These are phyloP conservation scores for Sclerotinia nivalis DNA, from an alignment of 2,329 filamentous ascomycete species.

Conservation along the genomic window DNA sequence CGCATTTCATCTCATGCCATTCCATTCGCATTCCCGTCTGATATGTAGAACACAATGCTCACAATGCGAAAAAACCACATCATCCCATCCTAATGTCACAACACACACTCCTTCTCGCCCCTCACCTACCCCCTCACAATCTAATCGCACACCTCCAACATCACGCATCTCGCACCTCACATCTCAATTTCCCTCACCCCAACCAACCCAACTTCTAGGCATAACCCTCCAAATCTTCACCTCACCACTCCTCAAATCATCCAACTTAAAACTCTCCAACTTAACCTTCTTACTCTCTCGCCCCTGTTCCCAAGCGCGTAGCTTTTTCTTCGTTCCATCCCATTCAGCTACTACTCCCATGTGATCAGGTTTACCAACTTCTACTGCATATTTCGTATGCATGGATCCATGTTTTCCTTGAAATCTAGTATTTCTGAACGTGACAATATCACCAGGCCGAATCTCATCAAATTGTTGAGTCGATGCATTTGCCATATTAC, in stretches of 20 bases:
- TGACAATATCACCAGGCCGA: conserved; percentile 86
- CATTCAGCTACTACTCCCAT: conserved; percentile 92
- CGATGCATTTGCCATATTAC: conserved; percentile 91
- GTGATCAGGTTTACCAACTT: conserved; percentile 84
- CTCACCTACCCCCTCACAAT: not conserved
- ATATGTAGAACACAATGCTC: not conserved
- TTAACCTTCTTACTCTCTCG: conserved; percentile 92
- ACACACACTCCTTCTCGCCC: not conserved
- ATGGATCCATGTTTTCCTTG: conserved; percentile 93
- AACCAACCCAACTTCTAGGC: conserved; percentile 88
- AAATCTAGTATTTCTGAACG: conserved; percentile 88
- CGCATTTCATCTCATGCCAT: not conserved
- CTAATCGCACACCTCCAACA: not conserved
- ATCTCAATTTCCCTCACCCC: conserved; percentile 47
- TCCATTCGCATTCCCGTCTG: not conserved
- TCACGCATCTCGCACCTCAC: not conserved
- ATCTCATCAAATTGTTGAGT: conserved; percentile 92
- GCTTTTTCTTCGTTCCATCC: conserved; percentile 98
- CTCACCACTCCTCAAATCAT: conserved; percentile 88
- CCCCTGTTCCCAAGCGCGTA: conserved; percentile 92
- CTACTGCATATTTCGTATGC: conserved; percentile 88
- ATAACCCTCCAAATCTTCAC: conserved; percentile 98
- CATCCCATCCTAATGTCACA: conserved; percentile 4
- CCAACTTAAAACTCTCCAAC: conserved; percentile 89
- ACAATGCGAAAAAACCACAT: not conserved